Evolutionary conservation across 1,284 basidiomycete species (phyloP).

Genomic region (Trichosporon inkin): DNA sequence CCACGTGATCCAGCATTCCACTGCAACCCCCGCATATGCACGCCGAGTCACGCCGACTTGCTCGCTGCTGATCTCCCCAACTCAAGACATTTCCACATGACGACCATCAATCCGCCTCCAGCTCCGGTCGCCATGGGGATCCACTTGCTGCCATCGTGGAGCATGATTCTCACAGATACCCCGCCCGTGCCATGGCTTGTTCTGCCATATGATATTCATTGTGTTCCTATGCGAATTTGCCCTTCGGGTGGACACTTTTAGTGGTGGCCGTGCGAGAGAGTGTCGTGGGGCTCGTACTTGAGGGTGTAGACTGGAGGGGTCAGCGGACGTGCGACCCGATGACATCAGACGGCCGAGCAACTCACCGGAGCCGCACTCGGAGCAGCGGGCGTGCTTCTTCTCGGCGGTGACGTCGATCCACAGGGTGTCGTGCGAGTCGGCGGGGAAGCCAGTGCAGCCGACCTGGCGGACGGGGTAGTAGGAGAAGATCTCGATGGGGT

Average conservation of each 20-base stretch:
- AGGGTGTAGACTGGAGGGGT: slow-evolving; percentile 42
- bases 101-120: too few relatives aligned
- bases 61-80: too few relatives aligned
- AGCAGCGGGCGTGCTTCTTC: slow-evolving; percentile 66
- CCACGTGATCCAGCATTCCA: too few relatives aligned
- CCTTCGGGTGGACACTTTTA: slow-evolving; percentile 20
- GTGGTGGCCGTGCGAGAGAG: slow-evolving; percentile 40
- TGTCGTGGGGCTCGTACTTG: slow-evolving; percentile 45
- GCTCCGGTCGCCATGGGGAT: too few relatives aligned
- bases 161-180: background rate
- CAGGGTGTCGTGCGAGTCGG: slow-evolving; percentile 83
- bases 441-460: slow-evolving; percentile 86
- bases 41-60: too few relatives aligned
- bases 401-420: slow-evolving; percentile 72
- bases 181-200: background rate
- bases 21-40: too few relatives aligned
- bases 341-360: slow-evolving; percentile 6
- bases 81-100: too few relatives aligned
- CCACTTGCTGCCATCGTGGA: background rate
- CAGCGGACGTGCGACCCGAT: slow-evolving; percentile 6
- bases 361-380: slow-evolving; percentile 68
- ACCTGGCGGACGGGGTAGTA: slow-evolving; percentile 72
- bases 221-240: slow-evolving; percentile 19
- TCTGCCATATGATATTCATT: slow-evolving; percentile 25
- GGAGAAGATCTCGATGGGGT: slow-evolving; percentile 84